Evolutionary conservation across 2,329 filamentous ascomycete species (phyloP), one percentile per base, ranked within the genome.

Genomic region (Penicillium sp.): DNA sequence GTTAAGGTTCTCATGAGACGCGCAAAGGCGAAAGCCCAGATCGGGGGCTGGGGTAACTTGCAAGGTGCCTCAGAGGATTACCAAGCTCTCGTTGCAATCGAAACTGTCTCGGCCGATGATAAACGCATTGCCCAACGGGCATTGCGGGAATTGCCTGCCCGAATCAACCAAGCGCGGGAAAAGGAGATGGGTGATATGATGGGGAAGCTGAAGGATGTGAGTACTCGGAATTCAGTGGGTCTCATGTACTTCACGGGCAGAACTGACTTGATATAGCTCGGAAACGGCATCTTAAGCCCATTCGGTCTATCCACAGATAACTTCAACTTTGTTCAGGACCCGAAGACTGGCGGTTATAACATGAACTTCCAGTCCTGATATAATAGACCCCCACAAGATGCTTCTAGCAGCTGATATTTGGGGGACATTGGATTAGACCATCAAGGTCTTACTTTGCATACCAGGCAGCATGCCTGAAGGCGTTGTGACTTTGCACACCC

Each of bases 121-220:
- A 79, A 77, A 68, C 86, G 82, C 65, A 83, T 88, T 14, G 88
- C 95, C 1, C 79, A 85, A 49, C 75, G 79, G 27, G 88, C 91
- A 63, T 78, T 95, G 55, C 74, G 79, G 13, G 77, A 79, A 21
- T 75, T 97, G 38, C 90, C 91, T 1, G 77, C 82, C 1, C 81
- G 82, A 58, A 83, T 91, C 47, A 90, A 93, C 60, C 83, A 83
- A 16, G 92, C 92, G 1, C 91, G 92, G 75, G 88, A 96, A 68
- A 83, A 83, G 63, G 94, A 99, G 75, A 91, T 94, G 83, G 87
- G 84, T 2, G 93, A 99, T 76, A 97, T 97, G 92, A 96, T 96
- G 92, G 90, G 89, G 16, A 97, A 97, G 77, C 76, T 99, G 65
- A 97, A 96, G 71, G 86, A 88, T 64, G 84, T 86, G 61, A 77